Evolutionary conservation across 2,329 filamentous ascomycete genomes (phyloP).

Genomic region (Fusarium coffeatum): DNA sequence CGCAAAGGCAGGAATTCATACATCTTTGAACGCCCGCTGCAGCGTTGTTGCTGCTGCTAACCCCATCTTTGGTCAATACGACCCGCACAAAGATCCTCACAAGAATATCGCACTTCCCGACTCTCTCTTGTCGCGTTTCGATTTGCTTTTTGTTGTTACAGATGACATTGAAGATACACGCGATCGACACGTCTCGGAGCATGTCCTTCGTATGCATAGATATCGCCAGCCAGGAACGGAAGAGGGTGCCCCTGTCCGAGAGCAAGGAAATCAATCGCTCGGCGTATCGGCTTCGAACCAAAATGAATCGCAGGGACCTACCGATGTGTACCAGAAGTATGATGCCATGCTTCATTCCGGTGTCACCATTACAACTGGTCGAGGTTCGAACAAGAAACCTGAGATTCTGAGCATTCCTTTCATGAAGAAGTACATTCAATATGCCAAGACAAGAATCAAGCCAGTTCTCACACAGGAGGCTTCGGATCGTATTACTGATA

Average conservation of each 20-base stretch:
- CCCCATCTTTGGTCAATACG: constrained; percentile 97
- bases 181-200: constrained; percentile 92
- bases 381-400: constrained; percentile 78
- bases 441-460: constrained; percentile 92
- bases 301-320: constrained; percentile 76
- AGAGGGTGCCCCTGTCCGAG: constrained; percentile 93
- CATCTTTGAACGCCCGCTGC: constrained; percentile 94
- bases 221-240: constrained; percentile 94
- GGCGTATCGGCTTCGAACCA: constrained; percentile 88
- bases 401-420: constrained; percentile 96
- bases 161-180: constrained; percentile 96
- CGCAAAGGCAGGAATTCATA: constrained; percentile 98
- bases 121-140: constrained; percentile 96
- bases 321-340: constrained; percentile 95
- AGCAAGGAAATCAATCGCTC: constrained; percentile 84
- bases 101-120: constrained; percentile 98
- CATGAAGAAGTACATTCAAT: constrained; percentile 99
- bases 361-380: constrained; percentile 79
- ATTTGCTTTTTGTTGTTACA: constrained; percentile 96
- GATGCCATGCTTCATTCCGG: constrained; percentile 96
- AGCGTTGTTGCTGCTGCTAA: constrained; percentile 97
- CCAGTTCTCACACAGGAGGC: constrained; percentile 91
- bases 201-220: constrained; percentile 95
- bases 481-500: constrained; percentile 88
- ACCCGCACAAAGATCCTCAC: constrained; percentile 97